Base-by-base conservation (phyloP, 768 basidiomycete genomes). In the Calocybe indica region DNA sequence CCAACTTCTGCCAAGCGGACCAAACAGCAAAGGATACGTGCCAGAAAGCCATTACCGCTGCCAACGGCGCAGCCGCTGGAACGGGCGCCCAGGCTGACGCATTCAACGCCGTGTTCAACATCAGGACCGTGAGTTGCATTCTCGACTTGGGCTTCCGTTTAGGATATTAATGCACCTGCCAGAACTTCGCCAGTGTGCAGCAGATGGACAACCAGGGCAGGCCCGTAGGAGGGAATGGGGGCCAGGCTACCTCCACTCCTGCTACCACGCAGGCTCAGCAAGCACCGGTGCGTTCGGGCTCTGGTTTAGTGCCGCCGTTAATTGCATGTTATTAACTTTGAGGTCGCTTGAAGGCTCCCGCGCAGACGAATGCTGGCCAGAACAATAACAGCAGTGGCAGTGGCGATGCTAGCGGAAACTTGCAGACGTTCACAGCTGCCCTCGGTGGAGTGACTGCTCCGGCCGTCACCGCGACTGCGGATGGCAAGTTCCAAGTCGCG, bases 101-200 rank as follows among this genome's bases (percentile, higher is more conserved):
- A 4, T 85, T 83, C 72, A 83, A 85, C 62, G 68, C 66, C 12
- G 73, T 61, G 37, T 80, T 83, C 52, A 79, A 76, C 13, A 71
- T 78, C 50, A 62, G 40, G 4, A 82, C 80, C 41, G 72, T 73
- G 41, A 41, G 66, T 57, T 22, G 31, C 39, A 38, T 10, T 36
- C 12, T 31, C 5, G 22, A 11, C 14, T 7, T 1, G 10, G 22
- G 9, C 31, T 46, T 2, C 13, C 36, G 40, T 9, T 37, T 43
- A 9, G 34, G n/a, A 53, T 34, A 53, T 36, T 10, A 33, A 14
- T 40, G 9, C 10, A 12, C 45, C 2, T 49, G 22, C 22, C 22
- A 74, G 72, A 60, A 76, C 61, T 83, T 84, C 57, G 68, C 65
- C 4, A 51, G 52, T 35, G 69, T 79, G 34, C 50, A 66, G 12